Conservation (phyloP, 495 filamentous ascomycete species). For the Xylaria sp. region DNA sequence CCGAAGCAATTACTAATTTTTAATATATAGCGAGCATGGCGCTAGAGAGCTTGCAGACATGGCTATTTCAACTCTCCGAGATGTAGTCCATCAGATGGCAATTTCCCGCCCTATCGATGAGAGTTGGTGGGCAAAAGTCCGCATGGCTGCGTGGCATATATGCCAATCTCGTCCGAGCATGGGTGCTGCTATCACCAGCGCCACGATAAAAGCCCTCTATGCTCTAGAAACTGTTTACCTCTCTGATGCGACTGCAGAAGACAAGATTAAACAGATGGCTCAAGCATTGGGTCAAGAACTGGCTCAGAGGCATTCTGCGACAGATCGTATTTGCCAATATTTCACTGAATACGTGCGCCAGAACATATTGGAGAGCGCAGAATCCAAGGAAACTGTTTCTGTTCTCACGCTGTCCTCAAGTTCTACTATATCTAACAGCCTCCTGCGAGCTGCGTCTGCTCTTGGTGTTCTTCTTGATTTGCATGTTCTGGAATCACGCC, state of each 20-base stretch:
- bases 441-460: conserved; percentile 34
- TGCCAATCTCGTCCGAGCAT: conserved; percentile 70
- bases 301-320: conserved; percentile 29
- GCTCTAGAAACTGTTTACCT: conserved; percentile 39
- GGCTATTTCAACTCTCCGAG: conserved; percentile 56
- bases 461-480: conserved; percentile 53
- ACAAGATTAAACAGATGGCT: conserved; percentile 45
- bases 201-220: conserved; percentile 54
- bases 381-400: conserved; percentile 41
- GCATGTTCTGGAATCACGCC: conserved; percentile 69
- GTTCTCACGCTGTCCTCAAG: conserved; percentile 67
- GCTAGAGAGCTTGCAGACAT: conserved; percentile 61
- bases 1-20: background rate
- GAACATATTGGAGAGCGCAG: conserved; percentile 27
- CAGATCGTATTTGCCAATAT: conserved; percentile 42
- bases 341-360: conserved; percentile 39
- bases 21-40: conserved; percentile 40
- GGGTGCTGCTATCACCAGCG: conserved; percentile 64
- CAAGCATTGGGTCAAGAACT: conserved; percentile 34
- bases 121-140: conserved; percentile 62
- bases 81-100: conserved; percentile 44
- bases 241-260: conserved; percentile 32
- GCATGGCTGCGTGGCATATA: conserved; percentile 68
- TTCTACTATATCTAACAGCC: conserved; percentile 60
- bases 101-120: conserved; percentile 34